Percentiles rank a stretch among this genome's conserved stretches.
These are phyloP conservation scores for Neltuma alba DNA, from an alignment of 306 rosid genomes.

Conservation along the genomic window DNA sequence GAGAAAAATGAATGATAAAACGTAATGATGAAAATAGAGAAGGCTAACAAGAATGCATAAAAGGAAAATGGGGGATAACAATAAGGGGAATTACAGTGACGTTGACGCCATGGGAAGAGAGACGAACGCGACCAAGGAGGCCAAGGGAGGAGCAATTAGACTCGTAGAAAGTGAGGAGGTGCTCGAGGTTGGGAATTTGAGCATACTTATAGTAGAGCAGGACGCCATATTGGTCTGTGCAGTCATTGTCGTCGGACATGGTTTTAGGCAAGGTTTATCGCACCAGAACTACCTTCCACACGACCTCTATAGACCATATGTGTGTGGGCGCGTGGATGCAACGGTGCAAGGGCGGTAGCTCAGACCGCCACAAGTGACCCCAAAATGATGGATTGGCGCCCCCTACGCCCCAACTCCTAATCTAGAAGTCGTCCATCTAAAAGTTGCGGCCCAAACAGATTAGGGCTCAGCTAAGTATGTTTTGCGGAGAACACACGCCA, in stretches of 20 bases:
- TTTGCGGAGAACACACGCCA: no score
- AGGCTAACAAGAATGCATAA: not conserved
- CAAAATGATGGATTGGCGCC: no score
- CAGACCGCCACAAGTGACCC: not conserved
- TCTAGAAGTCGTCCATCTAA: not conserved
- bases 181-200: slow-evolving; percentile 58
- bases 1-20: not conserved
- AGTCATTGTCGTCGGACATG: slow-evolving; percentile 43
- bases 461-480: not conserved
- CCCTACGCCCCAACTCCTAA: no score
- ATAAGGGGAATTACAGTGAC: slow-evolving; percentile 60
- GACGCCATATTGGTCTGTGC: slow-evolving; percentile 56
- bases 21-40: not conserved
- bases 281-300: not conserved
- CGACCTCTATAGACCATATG: not conserved
- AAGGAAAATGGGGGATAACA: not conserved
- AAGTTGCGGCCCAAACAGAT: not conserved
- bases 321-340: not conserved
- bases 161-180: slow-evolving; percentile 62
- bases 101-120: slow-evolving; percentile 83
- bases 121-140: slow-evolving; percentile 89
- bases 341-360: not conserved
- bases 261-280: slow-evolving; percentile 15
- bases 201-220: slow-evolving; percentile 76
- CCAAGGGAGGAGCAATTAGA: slow-evolving; percentile 75